Evolutionary conservation across 306 rosid genomes (phyloP), one percentile per base, ranked within the genome.

Genomic region (Astragalus membranaceus): DNA sequence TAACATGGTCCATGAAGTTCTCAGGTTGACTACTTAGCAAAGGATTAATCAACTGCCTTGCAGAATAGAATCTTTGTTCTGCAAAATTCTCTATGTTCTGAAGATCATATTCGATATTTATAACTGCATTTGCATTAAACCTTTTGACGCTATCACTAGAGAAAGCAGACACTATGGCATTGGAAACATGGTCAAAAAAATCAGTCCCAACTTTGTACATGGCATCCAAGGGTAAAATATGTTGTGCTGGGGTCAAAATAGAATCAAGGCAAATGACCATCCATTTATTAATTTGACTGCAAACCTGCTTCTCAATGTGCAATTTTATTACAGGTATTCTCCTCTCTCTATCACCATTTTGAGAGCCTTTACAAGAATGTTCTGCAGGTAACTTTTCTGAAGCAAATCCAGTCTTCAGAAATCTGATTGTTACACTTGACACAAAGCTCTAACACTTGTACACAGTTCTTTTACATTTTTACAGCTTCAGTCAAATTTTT

Each of bases 1-100:
- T 86, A 76, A 83, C 96, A 42, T 97, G 91, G 82, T 91, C 84
- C 96, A 94, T 85, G 87, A 94, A 94, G 80, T 79, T 91, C 76
- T 94, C 95, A 55, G 89, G n/a, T 90, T n/a, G n/a, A n/a, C n/a
- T n/a, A n/a, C n/a, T n/a, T n/a, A n/a, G n/a, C n/a, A n/a, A n/a
- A n/a, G n/a, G n/a, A n/a, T n/a, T n/a, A n/a, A n/a, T n/a, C n/a
- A n/a, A n/a, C n/a, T n/a, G n/a, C n/a, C n/a, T n/a, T n/a, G 90
- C 73, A 71, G 79, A 81, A 75, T 76, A 83, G 78, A 87, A 87
- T 78, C 87, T 84, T 42, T 88, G 85, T 11, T 94, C 99, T 17
- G 92, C 97, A 72, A 91, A 94, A 77, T 84, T 50, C 86, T 90
- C 99, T 64, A 91, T 55, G 82, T 53, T 46, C 75, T 69, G 79